Evolutionary conservation across 192 early-diverging fungal genomes (phyloP).

Genomic region (Chytriomyces sp.): DNA sequence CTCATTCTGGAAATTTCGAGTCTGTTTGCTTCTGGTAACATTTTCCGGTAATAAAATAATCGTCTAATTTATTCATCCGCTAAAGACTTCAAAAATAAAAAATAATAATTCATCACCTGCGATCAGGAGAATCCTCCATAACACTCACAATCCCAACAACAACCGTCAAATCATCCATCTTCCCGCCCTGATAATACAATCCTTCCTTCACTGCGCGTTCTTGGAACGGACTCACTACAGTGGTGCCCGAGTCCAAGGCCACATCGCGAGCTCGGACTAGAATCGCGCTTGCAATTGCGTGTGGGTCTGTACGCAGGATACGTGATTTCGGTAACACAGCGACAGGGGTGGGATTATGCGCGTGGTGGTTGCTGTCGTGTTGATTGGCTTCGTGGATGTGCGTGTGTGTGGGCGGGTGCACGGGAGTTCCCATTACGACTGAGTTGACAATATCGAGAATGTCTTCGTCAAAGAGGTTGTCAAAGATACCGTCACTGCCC

Average conservation of each 20-base stretch:
- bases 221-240: constrained; percentile 86
- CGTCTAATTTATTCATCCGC: no score
- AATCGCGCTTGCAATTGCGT: constrained; percentile 78
- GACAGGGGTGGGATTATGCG: not conserved
- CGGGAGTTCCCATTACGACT: constrained; percentile 2
- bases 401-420: not conserved
- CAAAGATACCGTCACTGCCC: constrained; percentile 94
- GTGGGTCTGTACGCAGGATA: constrained; percentile 61
- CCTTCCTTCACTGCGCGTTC: constrained; percentile 93
- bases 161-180: constrained; percentile 93
- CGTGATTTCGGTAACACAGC: not conserved
- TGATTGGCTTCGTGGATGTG: no score
- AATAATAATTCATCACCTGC: constrained; percentile 36
- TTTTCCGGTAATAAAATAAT: no score
- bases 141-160: constrained; percentile 79
- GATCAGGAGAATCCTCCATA: constrained; percentile 42
- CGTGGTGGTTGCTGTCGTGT: not conserved
- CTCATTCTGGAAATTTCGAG: no score
- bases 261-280: constrained; percentile 76
- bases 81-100: no score
- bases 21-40: no score
- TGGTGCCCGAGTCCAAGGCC: constrained; percentile 75
- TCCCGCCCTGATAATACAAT: constrained; percentile 91
- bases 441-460: constrained; percentile 82
- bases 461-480: constrained; percentile 98